Percentiles rank a stretch among this genome's conserved stretches.
Conservation (phyloP, 805 yeast genomes). For the Hanseniaspora valbyensis region DNA sequence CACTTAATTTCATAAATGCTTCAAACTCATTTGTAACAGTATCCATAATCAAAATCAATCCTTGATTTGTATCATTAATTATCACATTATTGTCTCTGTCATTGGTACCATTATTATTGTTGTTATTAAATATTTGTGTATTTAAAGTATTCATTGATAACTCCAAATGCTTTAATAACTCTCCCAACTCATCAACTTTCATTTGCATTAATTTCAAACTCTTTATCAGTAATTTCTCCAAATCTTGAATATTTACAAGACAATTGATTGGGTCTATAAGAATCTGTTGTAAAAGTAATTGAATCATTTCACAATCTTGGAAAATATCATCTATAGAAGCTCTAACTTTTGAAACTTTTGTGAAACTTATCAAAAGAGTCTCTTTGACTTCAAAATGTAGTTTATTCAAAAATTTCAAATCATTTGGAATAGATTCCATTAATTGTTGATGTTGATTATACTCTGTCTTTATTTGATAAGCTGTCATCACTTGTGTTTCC, state of each 20-base stretch:
- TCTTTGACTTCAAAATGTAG: conserved; percentile 55
- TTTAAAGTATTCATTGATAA: conserved; percentile 14
- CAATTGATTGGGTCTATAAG: conserved; percentile 22
- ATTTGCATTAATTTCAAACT: conserved; percentile 11
- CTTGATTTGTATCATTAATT: conserved; percentile 21
- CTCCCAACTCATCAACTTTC: conserved; percentile 8
- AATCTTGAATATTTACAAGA: conserved; percentile 8
- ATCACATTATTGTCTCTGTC: background rate
- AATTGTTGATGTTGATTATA: conserved; percentile 51
- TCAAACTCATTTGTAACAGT: conserved; percentile 59
- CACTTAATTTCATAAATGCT: conserved; percentile 64
- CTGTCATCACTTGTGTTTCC: conserved; percentile 60
- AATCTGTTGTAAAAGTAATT: conserved; percentile 42
- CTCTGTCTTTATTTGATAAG: conserved; percentile 55
- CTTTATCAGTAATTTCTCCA: conserved; percentile 10
- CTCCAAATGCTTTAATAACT: conserved; percentile 1
- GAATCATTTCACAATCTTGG: conserved; percentile 42
- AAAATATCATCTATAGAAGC: conserved; percentile 32
- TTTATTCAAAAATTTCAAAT: conserved; percentile 51
- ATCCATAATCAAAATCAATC: conserved; percentile 43
- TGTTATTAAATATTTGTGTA: background rate
- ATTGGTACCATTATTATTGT: background rate
- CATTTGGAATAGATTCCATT: conserved; percentile 62
- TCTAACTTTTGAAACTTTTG: conserved; percentile 37
- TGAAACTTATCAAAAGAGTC: conserved; percentile 43